Evolutionary conservation across 129 eudicot genomes (phyloP).

Genomic region (Flaveria sonorensis): DNA sequence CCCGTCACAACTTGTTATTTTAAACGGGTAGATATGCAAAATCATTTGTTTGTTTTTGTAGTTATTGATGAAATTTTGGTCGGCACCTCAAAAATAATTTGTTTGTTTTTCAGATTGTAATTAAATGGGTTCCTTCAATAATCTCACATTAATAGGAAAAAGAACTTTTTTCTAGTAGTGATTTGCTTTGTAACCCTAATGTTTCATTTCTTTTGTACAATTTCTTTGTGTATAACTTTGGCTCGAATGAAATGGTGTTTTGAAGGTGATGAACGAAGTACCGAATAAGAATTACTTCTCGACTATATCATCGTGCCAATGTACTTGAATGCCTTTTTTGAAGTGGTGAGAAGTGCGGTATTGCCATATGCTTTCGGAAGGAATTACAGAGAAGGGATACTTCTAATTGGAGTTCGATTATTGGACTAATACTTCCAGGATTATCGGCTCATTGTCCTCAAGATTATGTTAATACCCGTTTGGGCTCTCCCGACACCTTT

Average conservation of each 20-base stretch:
- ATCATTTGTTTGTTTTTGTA: no score
- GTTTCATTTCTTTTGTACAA: no score
- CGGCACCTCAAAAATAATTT: no score
- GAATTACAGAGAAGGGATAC: conserved; percentile 41
- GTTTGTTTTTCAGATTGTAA: no score
- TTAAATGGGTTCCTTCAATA: no score
- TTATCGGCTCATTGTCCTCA: conserved; percentile 40
- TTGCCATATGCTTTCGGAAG: conserved; percentile 32
- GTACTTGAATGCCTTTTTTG: conserved; percentile 40
- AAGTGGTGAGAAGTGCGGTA: conserved; percentile 40
- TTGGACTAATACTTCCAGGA: conserved; percentile 40
- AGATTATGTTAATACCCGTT: conserved; percentile 53
- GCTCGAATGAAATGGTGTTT: neutral
- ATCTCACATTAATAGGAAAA: no score
- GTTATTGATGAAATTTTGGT: no score
- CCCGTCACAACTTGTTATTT: no score
- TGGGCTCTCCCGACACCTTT: conserved; percentile 29
- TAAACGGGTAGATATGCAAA: no score
- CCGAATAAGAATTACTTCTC: conserved; percentile 53
- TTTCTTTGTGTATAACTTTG: neutral
- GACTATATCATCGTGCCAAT: conserved; percentile 19
- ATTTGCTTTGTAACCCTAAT: no score
- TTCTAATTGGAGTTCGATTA: conserved; percentile 26
- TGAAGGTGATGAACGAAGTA: conserved; percentile 44
- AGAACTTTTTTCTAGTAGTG: no score